Evolutionary conservation across 768 basidiomycete genomes (phyloP), one percentile per base, ranked within the genome.

Genomic region (Trametes punicea): DNA sequence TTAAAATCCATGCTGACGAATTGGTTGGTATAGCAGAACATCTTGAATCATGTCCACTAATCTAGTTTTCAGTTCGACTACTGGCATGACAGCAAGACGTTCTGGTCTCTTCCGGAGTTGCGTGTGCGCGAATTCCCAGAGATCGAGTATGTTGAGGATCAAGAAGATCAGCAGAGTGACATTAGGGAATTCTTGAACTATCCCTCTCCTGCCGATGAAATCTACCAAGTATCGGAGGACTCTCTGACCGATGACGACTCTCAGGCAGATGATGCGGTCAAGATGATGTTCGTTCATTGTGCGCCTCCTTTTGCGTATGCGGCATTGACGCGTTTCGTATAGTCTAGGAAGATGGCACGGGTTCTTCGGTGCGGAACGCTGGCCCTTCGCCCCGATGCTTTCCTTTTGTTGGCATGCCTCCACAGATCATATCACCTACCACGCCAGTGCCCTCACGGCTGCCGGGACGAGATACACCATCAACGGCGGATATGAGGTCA

Each of bases 291-390:
- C 31, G 58, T 41, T 11, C 30, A 5, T 0, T 16, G 6, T 25
- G 15, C 11, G 18, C 25, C 4, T 38, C 36, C 13, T 15, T 5
- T 11, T 8, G 5, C 25, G 2, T 5, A 8, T 26, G 4, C 42
- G 11, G 1, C 15, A 30, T 34, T 45, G 13, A 34, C 8, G 10
- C 6, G 21, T 13, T 7, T 10, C 38, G 9, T 27, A 7, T 25
- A 61, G 60, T n/a, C 40, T 69, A 0, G 68, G 68, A 0, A 31
- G 61, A 9, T 69, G 68, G 68, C 53, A 69, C 29, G 67, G 65
- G 0, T 61, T 68, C 53, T 46, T 54, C 2, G 46, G 46, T 25
- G 34, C 34, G 7, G 40, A 55, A 48, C 54, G 52, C 26, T 62
- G 51, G 38, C 51, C 50, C 3, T 2, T 51, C 33, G 21, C 44